phyloP scores from a whole-genome alignment of 1,284 basidiomycete species.

The Ganoderma leucocontextum region DNA sequence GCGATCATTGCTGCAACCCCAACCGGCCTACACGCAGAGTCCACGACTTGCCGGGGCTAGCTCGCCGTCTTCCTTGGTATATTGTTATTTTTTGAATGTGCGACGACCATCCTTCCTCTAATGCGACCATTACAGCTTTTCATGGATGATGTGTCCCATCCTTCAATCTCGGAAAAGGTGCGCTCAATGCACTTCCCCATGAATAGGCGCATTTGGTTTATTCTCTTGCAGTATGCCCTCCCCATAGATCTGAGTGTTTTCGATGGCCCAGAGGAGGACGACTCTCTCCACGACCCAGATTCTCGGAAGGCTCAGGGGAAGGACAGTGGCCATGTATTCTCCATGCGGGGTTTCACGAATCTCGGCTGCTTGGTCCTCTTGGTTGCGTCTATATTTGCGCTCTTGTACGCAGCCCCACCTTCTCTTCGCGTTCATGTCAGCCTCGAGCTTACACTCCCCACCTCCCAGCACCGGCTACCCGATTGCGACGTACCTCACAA shows the following conservation, averaged over 20 bases:
- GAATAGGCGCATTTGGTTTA: constrained; percentile 35
- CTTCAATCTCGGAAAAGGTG: constrained; percentile 49
- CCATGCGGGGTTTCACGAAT: constrained; percentile 77
- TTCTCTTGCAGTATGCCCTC: constrained; percentile 71
- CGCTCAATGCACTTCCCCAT: neutral
- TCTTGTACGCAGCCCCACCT: constrained; percentile 65
- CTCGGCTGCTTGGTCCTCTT: constrained; percentile 81
- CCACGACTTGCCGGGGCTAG: neutral
- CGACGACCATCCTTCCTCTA: neutral
- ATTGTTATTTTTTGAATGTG: neutral
- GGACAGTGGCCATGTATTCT: constrained; percentile 57
- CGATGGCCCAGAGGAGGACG: constrained; percentile 66
- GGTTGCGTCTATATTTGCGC: constrained; percentile 63
- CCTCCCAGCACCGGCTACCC: constrained; percentile 3
- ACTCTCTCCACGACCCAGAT: constrained; percentile 79
- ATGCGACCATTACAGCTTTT: neutral
- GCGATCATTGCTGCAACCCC: neutral
- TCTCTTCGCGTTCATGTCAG: neutral
- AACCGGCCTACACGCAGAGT: neutral
- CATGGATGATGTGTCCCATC: constrained; percentile 38
- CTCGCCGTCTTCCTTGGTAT: neutral
- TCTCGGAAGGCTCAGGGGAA: constrained; percentile 67
- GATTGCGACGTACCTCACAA: neutral
- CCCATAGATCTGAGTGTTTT: constrained; percentile 74
- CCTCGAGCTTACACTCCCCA: neutral